Evolutionary conservation across 202 grass and related monocot species (phyloP), one percentile per base, ranked within the genome.

Genomic region (Setaria viridis): DNA sequence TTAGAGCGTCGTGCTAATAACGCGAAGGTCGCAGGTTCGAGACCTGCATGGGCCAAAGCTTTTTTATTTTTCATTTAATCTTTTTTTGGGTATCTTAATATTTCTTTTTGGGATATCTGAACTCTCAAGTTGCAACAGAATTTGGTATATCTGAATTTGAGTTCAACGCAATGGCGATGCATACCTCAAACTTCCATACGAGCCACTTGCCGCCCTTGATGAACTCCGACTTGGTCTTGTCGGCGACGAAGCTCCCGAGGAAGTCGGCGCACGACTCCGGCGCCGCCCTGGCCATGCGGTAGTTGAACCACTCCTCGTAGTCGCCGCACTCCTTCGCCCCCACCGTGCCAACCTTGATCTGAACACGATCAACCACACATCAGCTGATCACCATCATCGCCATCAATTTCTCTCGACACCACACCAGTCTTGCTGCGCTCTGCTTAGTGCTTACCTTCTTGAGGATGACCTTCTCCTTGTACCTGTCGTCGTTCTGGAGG

Each of bases 221-320:
- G 90, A 95, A 99, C 86, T 99, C 74, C 45, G 88, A 90, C 74
- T 94, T 92, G 79, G 86, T 95, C 80, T 89, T 85, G 84, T 95
- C 91, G 63, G 93, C 96, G 83, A 94, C 75, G 47, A 98, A 98
- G 76, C 90, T 98, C 57, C 96, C 93, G 35, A 99, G 85, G 80
- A 99, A 99, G 47, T 99, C 84, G 9, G 96, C 96, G 72, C 96
- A 95, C 71, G 93, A 72, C 67, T 99, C 86, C 19, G 96, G 93
- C 72, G 96, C 90, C 66, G 91, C 90, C 85, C 96, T 92, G 0
- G 91, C 85, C 72, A 95, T 85, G 6, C 96, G 96, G 68, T 99
- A 99, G 83, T 99, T 99, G 79, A 99, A 99, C 96, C 96, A 99
- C 85, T 99, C 96, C 79, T 95, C 96, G 66, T 94, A 99, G 65